Percentiles rank a stretch among this genome's conserved stretches.
These are phyloP conservation scores for Bonia amplexicaulis DNA, from an alignment of 176 grass and related monocot genomes.

Conservation along the genomic window DNA sequence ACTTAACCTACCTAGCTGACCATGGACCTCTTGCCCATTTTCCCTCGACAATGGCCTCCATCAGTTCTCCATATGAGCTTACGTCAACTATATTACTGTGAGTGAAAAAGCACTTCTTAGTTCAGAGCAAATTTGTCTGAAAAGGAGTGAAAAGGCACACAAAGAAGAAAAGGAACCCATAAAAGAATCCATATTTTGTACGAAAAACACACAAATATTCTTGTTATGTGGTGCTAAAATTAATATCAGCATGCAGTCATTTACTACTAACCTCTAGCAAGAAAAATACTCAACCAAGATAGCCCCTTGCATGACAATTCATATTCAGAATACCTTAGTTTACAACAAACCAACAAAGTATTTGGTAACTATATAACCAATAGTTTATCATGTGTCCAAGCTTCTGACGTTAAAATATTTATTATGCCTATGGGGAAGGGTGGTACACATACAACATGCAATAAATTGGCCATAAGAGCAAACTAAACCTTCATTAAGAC, in stretches of 20 bases:
- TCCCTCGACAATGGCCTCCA: constrained; percentile 73
- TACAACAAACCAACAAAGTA: neutral
- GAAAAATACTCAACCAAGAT: neutral
- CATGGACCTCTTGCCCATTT: constrained; percentile 99
- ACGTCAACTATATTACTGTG: constrained; percentile 88
- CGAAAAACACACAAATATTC: neutral
- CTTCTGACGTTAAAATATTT: neutral
- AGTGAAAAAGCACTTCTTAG: neutral
- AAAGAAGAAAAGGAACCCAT: neutral
- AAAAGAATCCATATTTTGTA: neutral
- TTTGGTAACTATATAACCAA: neutral
- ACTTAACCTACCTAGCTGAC: constrained; percentile 69
- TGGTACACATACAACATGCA: neutral
- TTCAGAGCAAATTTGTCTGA: neutral
- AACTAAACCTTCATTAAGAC: neutral
- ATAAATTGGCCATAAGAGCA: neutral
- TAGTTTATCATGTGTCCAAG: neutral
- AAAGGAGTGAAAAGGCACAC: neutral
- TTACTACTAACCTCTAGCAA: neutral
- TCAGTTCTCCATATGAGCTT: constrained; percentile 75
- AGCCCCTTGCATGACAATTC: neutral
- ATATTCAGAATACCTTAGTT: neutral
- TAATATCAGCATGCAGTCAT: neutral
- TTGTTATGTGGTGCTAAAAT: neutral
- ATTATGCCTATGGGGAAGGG: neutral